Evolutionary conservation across 164 flowering plant species (phyloP).

Genomic region (Tetrastigma voinierianum): DNA sequence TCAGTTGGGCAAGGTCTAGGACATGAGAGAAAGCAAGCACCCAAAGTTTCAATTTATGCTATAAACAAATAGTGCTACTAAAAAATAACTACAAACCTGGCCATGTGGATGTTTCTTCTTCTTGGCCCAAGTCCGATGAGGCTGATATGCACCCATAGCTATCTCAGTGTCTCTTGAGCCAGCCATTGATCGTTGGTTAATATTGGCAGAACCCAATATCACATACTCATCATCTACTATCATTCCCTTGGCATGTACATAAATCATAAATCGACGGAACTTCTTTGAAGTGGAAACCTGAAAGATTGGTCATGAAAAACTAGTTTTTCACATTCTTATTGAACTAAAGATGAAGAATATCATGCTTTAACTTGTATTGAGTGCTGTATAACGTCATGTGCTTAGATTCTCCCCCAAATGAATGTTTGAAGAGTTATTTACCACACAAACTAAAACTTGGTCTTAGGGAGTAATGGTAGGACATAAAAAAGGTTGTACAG

Average conservation of each 20-base stretch:
- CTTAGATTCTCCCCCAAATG: no score
- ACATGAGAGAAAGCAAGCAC: neutral
- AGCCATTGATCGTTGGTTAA: constrained; percentile 65
- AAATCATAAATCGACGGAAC: constrained; percentile 57
- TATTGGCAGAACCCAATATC: constrained; percentile 68
- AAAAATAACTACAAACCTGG: constrained; percentile 34
- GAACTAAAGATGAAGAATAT: neutral
- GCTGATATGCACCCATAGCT: constrained; percentile 73
- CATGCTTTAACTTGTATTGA: neutral
- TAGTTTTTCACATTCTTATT: neutral
- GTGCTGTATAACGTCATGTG: no score
- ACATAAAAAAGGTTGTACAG: no score
- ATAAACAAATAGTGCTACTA: neutral
- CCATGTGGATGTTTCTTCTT: constrained; percentile 46
- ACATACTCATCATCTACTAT: constrained; percentile 73
- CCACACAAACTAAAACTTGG: no score
- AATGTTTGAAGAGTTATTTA: no score
- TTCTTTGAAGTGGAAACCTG: constrained; percentile 47
- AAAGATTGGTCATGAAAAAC: constrained; percentile 2
- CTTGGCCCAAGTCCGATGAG: constrained; percentile 52
- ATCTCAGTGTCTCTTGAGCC: constrained; percentile 78
- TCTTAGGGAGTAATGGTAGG: no score
- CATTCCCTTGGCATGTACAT: constrained; percentile 76
- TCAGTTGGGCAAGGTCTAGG: neutral
- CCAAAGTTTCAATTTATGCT: neutral